Base-by-base conservation (phyloP, 139 green algal species). In the Tetradesmus lagerheimii region DNA sequence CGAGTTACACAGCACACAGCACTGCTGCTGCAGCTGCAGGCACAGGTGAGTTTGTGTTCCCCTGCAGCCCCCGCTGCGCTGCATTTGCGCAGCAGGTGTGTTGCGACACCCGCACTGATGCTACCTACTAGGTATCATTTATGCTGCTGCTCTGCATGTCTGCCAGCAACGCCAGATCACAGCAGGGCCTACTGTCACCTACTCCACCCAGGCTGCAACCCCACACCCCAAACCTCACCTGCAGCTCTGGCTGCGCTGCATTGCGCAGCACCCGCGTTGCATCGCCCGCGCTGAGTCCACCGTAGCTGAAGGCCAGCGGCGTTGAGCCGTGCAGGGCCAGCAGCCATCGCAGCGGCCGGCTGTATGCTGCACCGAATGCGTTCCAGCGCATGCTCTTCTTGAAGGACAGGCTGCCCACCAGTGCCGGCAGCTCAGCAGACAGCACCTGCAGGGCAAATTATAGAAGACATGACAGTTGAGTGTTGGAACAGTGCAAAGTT, bases 341-440 rank as follows among this genome's bases (percentile, higher is more conserved):
- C 82, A 99, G 93, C 98, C 97, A 99, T 57, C 98, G 94, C 91
- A 99, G 71, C 0, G 98, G 98, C 1, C 98, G 95, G 43, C 92
- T 97, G 95, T 97, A 99, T 6, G 95, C 90, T 8, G 91, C 78
- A 25, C 93, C 93, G 34, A 89, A 85, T 8, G 81, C 62, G 74
- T 92, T 91, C 98, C 98, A 99, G 14, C 96, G 94, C 98, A 99
- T 99, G 82, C 83, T 97, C 89, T 98, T 98, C 43, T 93, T 95
- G 92, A 99, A 99, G 34, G 86, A 92, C 0, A 99, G 84, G 18
- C 38, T 76, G 0, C 67, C 86, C 29, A 99, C 57, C 53, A 99
- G 79, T 1, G 43, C 84, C 0, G 96, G 95, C 62, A 99, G 94
- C 92, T 96, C 94, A 38, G 95, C 94, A 0, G 88, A 86, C 74